Base-by-base conservation (phyloP, 495 filamentous ascomycete species). In the Podospora pseudocomata region DNA sequence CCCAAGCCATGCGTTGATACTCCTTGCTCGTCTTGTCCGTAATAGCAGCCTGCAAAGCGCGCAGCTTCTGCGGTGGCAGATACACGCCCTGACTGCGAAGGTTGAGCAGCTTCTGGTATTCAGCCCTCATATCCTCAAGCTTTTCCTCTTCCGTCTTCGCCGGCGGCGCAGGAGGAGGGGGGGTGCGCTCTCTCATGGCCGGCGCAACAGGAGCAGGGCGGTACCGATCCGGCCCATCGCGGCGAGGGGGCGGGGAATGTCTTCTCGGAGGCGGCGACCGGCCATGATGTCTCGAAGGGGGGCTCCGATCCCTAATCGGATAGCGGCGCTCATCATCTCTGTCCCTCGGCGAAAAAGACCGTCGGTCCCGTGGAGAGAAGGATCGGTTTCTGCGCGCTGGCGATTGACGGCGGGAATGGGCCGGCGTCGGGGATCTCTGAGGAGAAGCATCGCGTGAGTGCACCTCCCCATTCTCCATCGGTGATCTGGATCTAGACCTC, bases 1-100 rank as follows among this genome's bases (percentile, higher is more conserved):
- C 96, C 96, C 96, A 98, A 2, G 94, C 93, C 92, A 99, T 95
- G 63, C 96, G 91, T 83, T 99, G 95, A 77, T 97, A 99, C 78
- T 99, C 96, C 79, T 97, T 96, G 78, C 89, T 95, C 58, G 80
- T 88, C 83, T 96, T 97, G 79, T 99, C 95, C 63, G 94, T 98
- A 77, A 99, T 96, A 78, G 96, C 91, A 44, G 94, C 91, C 78
- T 99, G 95, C 67, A 99, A 84, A 15, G 95, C 94, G 64, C 94
- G 88, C 65, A 99, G 85, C 67, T 92, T 85, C 53, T 94, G 94
- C 4, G 95, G 95, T 9, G 96, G 95, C 49, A 99, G 95, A 75
- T 98, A 98, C 4, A 92, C 94, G 67, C 95, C 95, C 71, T 96
- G 95, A 54, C 92, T 95, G 64, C 96, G 90, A 85, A 95, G 91